Conservation (phyloP, 2,329 filamentous ascomycete species). For the Ophiostoma australiae region DNA sequence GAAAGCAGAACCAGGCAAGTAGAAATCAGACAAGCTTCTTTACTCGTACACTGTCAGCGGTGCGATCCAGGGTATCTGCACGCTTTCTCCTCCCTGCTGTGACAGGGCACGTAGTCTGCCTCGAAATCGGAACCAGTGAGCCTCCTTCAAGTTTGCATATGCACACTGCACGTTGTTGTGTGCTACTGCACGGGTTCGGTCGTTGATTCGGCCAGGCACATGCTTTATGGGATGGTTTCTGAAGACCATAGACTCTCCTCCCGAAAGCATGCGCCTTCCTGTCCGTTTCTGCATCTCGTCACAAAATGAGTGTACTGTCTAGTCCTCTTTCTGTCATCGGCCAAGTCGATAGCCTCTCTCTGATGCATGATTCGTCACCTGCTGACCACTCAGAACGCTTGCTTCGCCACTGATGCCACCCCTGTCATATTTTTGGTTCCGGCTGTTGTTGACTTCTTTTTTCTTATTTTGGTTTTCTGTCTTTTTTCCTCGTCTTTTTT, state of each 20-base stretch:
- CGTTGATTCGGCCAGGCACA: conserved; percentile 4
- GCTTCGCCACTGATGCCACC: conserved; percentile 8
- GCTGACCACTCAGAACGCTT: conserved; percentile 8
- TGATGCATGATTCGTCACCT: conserved; percentile 3
- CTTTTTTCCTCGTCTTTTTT: not conserved
- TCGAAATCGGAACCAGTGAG: not conserved
- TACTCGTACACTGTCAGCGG: not conserved
- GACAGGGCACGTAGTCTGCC: not conserved
- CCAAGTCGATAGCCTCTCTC: not conserved
- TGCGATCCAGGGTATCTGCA: not conserved
- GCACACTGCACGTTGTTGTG: not conserved
- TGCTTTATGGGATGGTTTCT: not conserved
- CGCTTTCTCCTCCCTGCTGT: not conserved
- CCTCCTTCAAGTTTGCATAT: not conserved
- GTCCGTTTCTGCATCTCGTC: not conserved
- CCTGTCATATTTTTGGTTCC: not conserved
- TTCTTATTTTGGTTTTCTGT: not conserved
- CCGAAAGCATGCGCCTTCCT: not conserved
- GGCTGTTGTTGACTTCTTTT: not conserved
- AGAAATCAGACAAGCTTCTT: not conserved
- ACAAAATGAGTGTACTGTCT: not conserved
- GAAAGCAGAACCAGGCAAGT: not conserved
- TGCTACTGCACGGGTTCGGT: not conserved
- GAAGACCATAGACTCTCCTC: not conserved
- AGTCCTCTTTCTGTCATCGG: conserved; percentile 11